Percentiles rank a stretch among this genome's conserved stretches.
Evolutionary conservation across 2,329 filamentous ascomycete species (phyloP).

Genomic region (Ceratocystis eucalypticola): DNA sequence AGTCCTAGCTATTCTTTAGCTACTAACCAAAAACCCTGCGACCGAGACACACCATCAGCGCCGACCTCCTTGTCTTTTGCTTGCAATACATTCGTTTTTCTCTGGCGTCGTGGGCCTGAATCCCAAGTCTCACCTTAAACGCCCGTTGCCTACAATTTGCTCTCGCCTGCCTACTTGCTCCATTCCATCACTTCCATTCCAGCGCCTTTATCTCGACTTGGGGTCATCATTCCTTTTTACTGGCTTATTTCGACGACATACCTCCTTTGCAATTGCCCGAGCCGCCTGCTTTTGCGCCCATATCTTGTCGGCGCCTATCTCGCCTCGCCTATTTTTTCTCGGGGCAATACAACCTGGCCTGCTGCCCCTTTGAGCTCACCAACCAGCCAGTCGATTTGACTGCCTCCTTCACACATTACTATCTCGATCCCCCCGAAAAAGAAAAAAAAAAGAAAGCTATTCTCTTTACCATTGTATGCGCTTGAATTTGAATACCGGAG

Average conservation of each 20-base stretch:
- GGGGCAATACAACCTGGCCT: neutral
- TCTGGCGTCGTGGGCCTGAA: neutral
- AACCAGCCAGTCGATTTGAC: neutral
- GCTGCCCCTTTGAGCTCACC: neutral
- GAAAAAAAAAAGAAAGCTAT: too few relatives aligned
- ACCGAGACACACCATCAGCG: neutral
- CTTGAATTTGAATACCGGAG: too few relatives aligned
- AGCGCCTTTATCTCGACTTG: neutral
- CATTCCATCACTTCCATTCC: neutral
- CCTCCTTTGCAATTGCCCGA: neutral
- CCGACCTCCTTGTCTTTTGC: neutral
- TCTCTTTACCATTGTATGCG: too few relatives aligned
- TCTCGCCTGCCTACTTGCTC: neutral
- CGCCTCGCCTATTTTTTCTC: neutral
- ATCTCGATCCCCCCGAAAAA: neutral
- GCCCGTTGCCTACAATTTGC: neutral
- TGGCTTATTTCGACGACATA: conserved; percentile 8
- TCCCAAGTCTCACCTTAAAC: neutral
- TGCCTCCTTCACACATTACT: neutral
- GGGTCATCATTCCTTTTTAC: neutral
- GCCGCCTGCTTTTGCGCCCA: neutral
- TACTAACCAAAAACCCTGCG: neutral
- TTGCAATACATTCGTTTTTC: neutral
- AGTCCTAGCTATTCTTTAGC: neutral
- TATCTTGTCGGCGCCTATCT: neutral